These are phyloP conservation scores for Podospora didyma DNA, from an alignment of 495 filamentous ascomycete genomes.

Conservation along the genomic window DNA sequence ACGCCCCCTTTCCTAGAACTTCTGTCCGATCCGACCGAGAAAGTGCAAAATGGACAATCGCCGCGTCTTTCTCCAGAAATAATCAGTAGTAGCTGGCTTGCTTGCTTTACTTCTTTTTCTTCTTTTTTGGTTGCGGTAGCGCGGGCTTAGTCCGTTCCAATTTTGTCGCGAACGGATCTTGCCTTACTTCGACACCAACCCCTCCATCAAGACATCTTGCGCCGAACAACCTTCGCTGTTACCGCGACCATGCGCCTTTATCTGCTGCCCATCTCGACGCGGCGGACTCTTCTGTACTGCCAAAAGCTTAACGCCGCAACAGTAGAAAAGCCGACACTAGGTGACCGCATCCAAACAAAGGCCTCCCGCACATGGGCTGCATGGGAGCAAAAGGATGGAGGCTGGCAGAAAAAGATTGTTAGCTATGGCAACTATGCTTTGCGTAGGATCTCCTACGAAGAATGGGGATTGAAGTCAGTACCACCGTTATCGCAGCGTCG, in stretches of 20 bases:
- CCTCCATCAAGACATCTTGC: background rate
- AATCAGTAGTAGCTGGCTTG: background rate
- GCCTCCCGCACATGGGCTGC: constrained; percentile 70
- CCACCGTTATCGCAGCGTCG: constrained; percentile 72
- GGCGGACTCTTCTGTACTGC: constrained; percentile 89
- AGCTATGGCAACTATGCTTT: constrained; percentile 81
- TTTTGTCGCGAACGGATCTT: too few species aligned
- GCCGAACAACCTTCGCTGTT: background rate
- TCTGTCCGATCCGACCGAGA: too few species aligned
- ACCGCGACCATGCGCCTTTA: constrained; percentile 79
- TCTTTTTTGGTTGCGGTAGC: too few species aligned
- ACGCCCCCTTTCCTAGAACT: too few species aligned
- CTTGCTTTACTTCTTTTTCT: background rate
- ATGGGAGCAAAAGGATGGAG: constrained; percentile 80
- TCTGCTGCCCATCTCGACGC: constrained; percentile 89
- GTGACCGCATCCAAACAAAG: constrained; percentile 63
- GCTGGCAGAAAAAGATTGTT: constrained; percentile 85
- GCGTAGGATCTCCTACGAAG: constrained; percentile 86
- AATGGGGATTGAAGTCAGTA: constrained; percentile 95
- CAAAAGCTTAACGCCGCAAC: constrained; percentile 57
- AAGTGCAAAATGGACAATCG: constrained; percentile 11
- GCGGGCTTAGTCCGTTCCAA: too few species aligned
- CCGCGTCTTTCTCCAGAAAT: constrained; percentile 3
- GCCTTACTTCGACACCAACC: too few species aligned
- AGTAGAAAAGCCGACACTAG: constrained; percentile 44